phyloP scores from a whole-genome alignment of 2,329 filamentous ascomycete species.

The Fusarium stilboides region DNA sequence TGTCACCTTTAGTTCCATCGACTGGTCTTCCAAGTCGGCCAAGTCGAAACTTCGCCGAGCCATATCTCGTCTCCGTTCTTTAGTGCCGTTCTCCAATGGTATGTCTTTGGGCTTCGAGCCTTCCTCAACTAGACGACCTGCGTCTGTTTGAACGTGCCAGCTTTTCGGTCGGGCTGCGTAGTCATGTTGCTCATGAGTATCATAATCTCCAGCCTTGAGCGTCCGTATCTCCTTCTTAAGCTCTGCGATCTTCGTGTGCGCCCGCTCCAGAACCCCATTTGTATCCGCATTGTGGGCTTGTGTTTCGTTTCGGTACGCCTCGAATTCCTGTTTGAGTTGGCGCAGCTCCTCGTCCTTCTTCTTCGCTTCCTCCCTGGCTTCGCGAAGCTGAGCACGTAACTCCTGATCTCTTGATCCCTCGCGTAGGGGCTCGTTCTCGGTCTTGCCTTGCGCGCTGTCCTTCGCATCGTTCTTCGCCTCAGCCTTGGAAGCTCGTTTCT shows the following conservation, averaged over 20 bases:
- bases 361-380: conserved; percentile 60
- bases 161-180: conserved; percentile 48
- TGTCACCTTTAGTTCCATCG: conserved; percentile 36
- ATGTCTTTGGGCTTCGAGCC: conserved; percentile 1
- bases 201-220: conserved; percentile 56
- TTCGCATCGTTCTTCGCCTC: conserved; percentile 47
- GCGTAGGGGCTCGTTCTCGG: conserved; percentile 35
- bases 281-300: conserved; percentile 70
- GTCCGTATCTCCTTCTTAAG: conserved; percentile 68
- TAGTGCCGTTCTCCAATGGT: not conserved
- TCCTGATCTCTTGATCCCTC: conserved; percentile 54
- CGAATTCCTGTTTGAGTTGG: conserved; percentile 67
- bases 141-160: conserved; percentile 50
- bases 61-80: conserved; percentile 19
- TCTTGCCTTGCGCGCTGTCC: conserved; percentile 50
- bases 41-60: conserved; percentile 52
- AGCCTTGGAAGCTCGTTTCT: conserved; percentile 60
- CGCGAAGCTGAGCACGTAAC: conserved; percentile 60
- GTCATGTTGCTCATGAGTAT: conserved; percentile 22
- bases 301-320: conserved; percentile 67
- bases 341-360: conserved; percentile 66
- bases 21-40: conserved; percentile 35
- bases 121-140: conserved; percentile 31
- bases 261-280: conserved; percentile 68
- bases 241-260: conserved; percentile 70